These are phyloP conservation scores for Phialophora chinensis DNA, from an alignment of 2,329 filamentous ascomycete species.

Conservation along the genomic window DNA sequence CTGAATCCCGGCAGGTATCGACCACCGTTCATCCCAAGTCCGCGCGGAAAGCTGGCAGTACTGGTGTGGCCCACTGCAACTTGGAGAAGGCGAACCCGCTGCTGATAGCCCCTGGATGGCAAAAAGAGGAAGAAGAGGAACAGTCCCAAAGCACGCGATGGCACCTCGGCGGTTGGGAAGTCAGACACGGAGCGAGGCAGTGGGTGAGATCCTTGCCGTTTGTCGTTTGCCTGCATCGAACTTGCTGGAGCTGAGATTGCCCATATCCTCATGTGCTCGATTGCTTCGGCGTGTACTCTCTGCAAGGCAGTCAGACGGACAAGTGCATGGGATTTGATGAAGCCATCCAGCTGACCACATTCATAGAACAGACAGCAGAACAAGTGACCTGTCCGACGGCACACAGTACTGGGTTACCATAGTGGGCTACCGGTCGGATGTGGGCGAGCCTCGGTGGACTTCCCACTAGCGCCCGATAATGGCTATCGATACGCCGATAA, in stretches of 20 bases:
- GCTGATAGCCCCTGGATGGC: slow-evolving; percentile 9
- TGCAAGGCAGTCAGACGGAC: background rate
- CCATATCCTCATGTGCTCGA: background rate
- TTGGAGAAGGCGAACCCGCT: background rate
- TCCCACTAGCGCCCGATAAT: background rate
- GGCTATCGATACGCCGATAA: slow-evolving; percentile 25
- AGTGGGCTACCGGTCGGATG: background rate
- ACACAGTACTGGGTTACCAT: background rate
- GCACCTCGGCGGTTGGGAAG: background rate
- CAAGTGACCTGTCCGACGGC: background rate
- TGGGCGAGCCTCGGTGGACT: background rate
- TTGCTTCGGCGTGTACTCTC: background rate
- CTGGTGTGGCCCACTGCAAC: slow-evolving; percentile 3
- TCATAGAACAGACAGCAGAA: background rate
- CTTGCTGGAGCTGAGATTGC: background rate
- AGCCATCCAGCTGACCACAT: background rate
- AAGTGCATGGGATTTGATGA: background rate
- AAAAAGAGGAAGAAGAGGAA: slow-evolving; percentile 4
- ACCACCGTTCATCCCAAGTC: background rate
- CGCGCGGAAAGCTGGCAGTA: slow-evolving; percentile 4
- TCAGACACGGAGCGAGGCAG: background rate
- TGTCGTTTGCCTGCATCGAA: background rate
- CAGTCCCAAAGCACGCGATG: slow-evolving; percentile 22
- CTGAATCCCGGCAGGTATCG: background rate
- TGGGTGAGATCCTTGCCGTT: background rate